phyloP scores from a whole-genome alignment of 169 alveolate genomes.

The Babesia divergens region DNA sequence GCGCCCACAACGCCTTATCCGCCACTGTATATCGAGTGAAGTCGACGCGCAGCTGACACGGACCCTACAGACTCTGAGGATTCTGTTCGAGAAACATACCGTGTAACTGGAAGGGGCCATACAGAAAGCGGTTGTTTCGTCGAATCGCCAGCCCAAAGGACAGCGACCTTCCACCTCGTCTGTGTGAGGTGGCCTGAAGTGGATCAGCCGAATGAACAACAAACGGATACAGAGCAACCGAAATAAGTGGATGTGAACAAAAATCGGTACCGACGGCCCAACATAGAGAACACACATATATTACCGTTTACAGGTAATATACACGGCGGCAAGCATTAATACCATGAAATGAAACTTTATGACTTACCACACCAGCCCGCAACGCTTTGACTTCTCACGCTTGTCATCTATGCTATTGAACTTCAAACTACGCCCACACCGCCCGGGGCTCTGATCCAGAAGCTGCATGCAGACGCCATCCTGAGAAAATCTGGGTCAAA shows the following conservation, averaged over 20 bases:
- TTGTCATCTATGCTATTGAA: slow-evolving; percentile 18
- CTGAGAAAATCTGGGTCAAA: not conserved
- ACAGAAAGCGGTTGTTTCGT: slow-evolving; percentile 47
- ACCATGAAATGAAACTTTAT: not conserved
- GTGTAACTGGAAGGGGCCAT: slow-evolving; percentile 67
- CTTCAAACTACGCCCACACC: slow-evolving; percentile 6
- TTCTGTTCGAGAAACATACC: slow-evolving; percentile 12
- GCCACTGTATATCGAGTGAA: slow-evolving; percentile 55
- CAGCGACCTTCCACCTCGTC: slow-evolving; percentile 37
- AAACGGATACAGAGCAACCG: not conserved
- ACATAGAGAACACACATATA: not conserved
- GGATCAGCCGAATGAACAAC: not conserved
- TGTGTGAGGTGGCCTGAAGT: not conserved
- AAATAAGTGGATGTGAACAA: too few relatives aligned
- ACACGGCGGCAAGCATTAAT: not conserved
- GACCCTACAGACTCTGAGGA: slow-evolving; percentile 41
- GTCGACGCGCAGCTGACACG: slow-evolving; percentile 67
- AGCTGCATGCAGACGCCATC: not conserved
- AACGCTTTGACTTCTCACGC: slow-evolving; percentile 11
- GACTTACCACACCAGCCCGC: slow-evolving; percentile 34
- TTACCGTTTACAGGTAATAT: not conserved
- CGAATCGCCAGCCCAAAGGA: slow-evolving; percentile 69
- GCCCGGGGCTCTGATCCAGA: slow-evolving; percentile 2
- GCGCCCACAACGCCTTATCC: slow-evolving; percentile 72
- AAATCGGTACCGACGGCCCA: too few relatives aligned